phyloP scores from a whole-genome alignment of 495 filamentous ascomycete genomes.

The Bombardia bombarda region DNA sequence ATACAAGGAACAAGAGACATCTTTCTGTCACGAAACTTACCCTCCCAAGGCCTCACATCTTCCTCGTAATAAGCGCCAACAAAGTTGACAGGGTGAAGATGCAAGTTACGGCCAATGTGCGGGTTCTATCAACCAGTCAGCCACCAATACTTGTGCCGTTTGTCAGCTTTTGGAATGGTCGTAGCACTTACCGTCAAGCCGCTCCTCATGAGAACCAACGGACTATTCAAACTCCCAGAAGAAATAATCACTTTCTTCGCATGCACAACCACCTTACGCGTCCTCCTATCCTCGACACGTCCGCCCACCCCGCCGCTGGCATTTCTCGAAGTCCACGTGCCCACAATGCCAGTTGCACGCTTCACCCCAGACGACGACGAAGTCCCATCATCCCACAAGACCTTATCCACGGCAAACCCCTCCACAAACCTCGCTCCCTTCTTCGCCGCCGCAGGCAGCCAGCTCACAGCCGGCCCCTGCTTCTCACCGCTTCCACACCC shows the following conservation, averaged over 20 bases:
- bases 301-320: conserved; percentile 48
- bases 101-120: conserved; percentile 78
- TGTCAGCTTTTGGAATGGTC: neutral
- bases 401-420: conserved; percentile 58
- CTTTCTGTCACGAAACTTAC: no score
- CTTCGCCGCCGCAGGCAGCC: conserved; percentile 66
- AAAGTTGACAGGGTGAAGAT: conserved; percentile 67
- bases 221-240: conserved; percentile 64
- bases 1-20: no score
- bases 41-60: conserved; percentile 71
- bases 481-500: conserved; percentile 70
- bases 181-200: conserved; percentile 43
- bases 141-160: neutral
- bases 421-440: conserved; percentile 74
- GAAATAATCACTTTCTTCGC: conserved; percentile 79
- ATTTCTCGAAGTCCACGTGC: conserved; percentile 67
- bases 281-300: conserved; percentile 31
- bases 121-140: conserved; percentile 44
- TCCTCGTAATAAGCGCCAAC: conserved; percentile 56
- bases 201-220: conserved; percentile 66
- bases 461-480: conserved; percentile 68
- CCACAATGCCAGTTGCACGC: conserved; percentile 58
- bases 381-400: conserved; percentile 62
- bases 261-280: conserved; percentile 57
- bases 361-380: conserved; percentile 30